Evolutionary conservation across 495 filamentous ascomycete genomes (phyloP).

Genomic region (Talaromyces proteolyticus): DNA sequence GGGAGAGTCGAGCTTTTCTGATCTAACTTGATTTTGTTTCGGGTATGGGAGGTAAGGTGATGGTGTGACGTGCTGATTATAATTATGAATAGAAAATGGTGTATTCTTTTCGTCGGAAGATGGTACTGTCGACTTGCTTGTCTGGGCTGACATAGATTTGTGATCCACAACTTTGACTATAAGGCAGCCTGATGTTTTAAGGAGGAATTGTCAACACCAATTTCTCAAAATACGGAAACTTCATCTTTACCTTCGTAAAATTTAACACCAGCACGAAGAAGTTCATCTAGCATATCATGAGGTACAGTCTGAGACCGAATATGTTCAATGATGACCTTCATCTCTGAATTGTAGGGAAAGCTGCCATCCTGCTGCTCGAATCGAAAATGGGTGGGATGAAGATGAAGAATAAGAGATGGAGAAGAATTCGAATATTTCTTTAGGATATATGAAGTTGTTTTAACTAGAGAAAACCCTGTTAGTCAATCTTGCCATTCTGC

Average conservation of each 20-base stretch:
- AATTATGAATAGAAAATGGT: constrained; percentile 86
- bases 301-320: constrained; percentile 60
- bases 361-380: constrained; percentile 94
- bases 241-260: constrained; percentile 76
- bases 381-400: constrained; percentile 79
- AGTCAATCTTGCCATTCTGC: neutral
- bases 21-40: constrained; percentile 45
- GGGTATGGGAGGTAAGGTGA: constrained; percentile 81
- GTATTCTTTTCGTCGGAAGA: constrained; percentile 54
- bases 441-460: constrained; percentile 70
- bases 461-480: constrained; percentile 38
- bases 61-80: constrained; percentile 79
- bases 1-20: constrained; percentile 21
- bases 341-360: constrained; percentile 85
- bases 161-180: constrained; percentile 91
- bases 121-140: constrained; percentile 44
- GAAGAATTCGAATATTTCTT: constrained; percentile 69
- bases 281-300: constrained; percentile 68
- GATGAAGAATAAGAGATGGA: constrained; percentile 80
- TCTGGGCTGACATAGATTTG: constrained; percentile 54
- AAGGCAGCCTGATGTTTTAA: constrained; percentile 59
- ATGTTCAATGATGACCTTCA: constrained; percentile 79
- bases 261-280: constrained; percentile 56
- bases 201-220: neutral
- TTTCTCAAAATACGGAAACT: neutral